phyloP scores from a whole-genome alignment of 257 asterid species.

The Buddleja alternifolia region DNA sequence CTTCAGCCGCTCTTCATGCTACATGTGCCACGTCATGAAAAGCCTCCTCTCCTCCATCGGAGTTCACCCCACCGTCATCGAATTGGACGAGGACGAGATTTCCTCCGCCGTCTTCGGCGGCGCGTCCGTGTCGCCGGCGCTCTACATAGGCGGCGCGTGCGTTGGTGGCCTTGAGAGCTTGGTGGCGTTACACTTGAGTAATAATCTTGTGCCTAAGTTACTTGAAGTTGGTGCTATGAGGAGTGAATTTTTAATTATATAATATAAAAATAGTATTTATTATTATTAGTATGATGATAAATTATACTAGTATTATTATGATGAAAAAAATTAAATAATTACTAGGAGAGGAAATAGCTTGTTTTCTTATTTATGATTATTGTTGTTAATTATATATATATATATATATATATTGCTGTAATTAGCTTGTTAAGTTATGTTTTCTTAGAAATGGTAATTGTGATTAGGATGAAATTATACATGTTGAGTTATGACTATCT shows the following conservation, averaged over 20 bases:
- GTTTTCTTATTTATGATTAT: slow-evolving; percentile 8
- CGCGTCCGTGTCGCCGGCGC: slow-evolving; percentile 52
- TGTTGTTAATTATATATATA: too few relatives aligned
- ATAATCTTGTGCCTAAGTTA: slow-evolving; percentile 84
- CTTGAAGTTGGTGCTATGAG: slow-evolving; percentile 76
- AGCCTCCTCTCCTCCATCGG: slow-evolving; percentile 70
- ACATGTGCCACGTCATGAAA: slow-evolving; percentile 97
- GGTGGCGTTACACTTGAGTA: slow-evolving; percentile 80
- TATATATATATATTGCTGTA: not conserved
- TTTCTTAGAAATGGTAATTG: not conserved
- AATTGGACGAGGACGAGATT: slow-evolving; percentile 87
- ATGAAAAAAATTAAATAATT: not conserved
- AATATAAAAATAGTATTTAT: too few relatives aligned
- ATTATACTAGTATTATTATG: not conserved
- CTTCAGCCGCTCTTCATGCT: slow-evolving; percentile 53
- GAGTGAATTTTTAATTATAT: slow-evolving; percentile 41
- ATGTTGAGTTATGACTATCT: not conserved
- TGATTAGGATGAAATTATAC: slow-evolving; percentile 5
- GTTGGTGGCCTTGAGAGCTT: slow-evolving; percentile 88
- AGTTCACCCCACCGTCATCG: slow-evolving; percentile 87
- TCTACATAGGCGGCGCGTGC: slow-evolving; percentile 83
- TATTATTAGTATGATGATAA: too few relatives aligned
- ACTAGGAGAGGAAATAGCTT: not conserved
- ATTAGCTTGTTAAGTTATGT: slow-evolving; percentile 9
- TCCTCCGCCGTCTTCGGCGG: slow-evolving; percentile 38